Conservation (phyloP, 805 yeast species). For the Hanseniaspora singularis region DNA sequence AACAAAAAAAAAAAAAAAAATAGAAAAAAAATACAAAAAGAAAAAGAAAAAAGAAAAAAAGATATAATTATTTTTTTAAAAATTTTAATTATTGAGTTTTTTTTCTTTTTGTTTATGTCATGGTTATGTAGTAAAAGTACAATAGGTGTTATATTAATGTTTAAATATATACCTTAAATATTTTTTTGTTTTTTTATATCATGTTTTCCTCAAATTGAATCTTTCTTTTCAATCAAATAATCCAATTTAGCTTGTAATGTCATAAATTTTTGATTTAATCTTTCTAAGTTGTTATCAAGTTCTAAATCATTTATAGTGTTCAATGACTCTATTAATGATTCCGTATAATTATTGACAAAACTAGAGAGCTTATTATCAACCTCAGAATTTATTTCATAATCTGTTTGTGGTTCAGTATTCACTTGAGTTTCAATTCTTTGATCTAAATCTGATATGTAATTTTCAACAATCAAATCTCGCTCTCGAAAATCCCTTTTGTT, state of each 20-base stretch:
- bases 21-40: neutral
- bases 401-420: neutral
- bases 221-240: neutral
- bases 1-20: too few species aligned
- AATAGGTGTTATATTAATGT: too few species aligned
- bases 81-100: too few species aligned
- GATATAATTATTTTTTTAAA: too few species aligned
- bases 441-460: neutral
- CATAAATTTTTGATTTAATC: neutral
- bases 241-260: slow-evolving; percentile 7
- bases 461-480: neutral
- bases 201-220: too few species aligned
- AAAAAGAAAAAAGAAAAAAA: neutral
- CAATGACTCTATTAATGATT: neutral
- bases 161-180: too few species aligned
- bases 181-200: too few species aligned
- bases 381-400: neutral
- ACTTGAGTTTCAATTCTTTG: neutral
- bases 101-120: too few species aligned
- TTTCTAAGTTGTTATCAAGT: neutral
- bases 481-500: neutral
- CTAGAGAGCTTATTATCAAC: neutral
- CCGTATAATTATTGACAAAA: neutral
- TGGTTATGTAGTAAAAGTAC: too few species aligned
- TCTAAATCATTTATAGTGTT: neutral